phyloP scores from a whole-genome alignment of 805 yeast species.

The Starmerella vitae region DNA sequence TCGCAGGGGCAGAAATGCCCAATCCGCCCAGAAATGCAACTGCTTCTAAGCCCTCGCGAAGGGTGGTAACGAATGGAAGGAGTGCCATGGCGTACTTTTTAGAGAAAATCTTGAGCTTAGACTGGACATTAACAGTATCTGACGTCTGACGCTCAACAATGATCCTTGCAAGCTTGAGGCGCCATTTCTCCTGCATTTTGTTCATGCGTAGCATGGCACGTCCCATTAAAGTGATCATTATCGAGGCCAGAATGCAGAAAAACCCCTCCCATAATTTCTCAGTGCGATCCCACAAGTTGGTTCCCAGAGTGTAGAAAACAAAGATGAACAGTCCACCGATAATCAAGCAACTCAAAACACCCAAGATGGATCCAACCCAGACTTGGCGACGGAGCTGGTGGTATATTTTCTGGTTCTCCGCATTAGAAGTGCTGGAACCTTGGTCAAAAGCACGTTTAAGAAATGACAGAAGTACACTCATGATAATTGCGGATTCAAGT shows the following conservation, averaged over 20 bases:
- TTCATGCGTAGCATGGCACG: conserved; percentile 66
- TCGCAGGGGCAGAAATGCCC: conserved; percentile 55
- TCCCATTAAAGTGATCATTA: conserved; percentile 79
- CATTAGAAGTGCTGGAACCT: conserved; percentile 8
- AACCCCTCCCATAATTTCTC: conserved; percentile 85
- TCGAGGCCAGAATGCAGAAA: conserved; percentile 61
- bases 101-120: conserved; percentile 11
- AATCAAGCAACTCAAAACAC: conserved; percentile 52
- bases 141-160: conserved; percentile 22
- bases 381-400: conserved; percentile 49
- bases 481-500: conserved; percentile 74
- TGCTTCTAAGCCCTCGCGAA: conserved; percentile 85
- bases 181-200: conserved; percentile 72
- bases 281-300: conserved; percentile 74
- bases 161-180: conserved; percentile 39
- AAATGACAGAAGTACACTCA: conserved; percentile 76
- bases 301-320: conserved; percentile 62
- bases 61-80: conserved; percentile 70
- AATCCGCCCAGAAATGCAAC: conserved; percentile 86
- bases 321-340: conserved; percentile 61
- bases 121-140: conserved; percentile 2
- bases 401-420: conserved; percentile 25
- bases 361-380: conserved; percentile 67
- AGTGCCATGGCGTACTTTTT: conserved; percentile 56
- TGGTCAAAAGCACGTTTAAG: conserved; percentile 63